phyloP scores from a whole-genome alignment of 2,329 filamentous ascomycete genomes.

The Scytalidium sp. region DNA sequence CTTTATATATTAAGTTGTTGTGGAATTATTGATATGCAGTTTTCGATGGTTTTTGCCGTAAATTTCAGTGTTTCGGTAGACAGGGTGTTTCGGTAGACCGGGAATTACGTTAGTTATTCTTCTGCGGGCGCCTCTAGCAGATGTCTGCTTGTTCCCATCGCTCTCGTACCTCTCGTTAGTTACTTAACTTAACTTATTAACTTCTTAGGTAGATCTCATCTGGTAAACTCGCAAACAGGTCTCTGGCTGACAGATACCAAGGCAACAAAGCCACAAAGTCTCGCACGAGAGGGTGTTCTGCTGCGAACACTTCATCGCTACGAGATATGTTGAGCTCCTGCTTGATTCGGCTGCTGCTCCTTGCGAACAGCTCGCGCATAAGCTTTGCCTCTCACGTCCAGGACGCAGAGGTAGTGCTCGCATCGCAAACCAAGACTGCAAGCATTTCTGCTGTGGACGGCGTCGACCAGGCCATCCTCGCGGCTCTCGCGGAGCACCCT shows the following conservation, averaged over 20 bases:
- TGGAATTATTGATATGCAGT: too few relatives aligned
- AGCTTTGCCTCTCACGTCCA: background rate
- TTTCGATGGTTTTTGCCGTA: too few relatives aligned
- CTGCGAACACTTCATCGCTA: background rate
- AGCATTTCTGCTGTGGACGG: background rate
- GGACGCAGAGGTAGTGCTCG: background rate
- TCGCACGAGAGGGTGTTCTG: background rate
- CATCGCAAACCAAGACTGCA: background rate
- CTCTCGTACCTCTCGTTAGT: too few relatives aligned
- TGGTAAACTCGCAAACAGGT: background rate
- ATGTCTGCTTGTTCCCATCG: too few relatives aligned
- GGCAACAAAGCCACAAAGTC: background rate
- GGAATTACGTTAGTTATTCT: too few relatives aligned
- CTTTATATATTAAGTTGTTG: too few relatives aligned
- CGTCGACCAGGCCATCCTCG: constrained; percentile 16
- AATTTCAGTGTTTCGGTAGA: too few relatives aligned
- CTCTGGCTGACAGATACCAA: background rate
- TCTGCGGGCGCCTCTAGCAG: too few relatives aligned
- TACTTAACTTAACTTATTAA: background rate
- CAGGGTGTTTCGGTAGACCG: too few relatives aligned
- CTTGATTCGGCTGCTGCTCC: background rate
- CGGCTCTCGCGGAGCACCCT: constrained; percentile 20
- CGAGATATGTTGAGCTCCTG: background rate
- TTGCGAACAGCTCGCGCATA: background rate
- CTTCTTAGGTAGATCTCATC: background rate